A percentile compares a stretch with the other conserved stretches of the same genome.
Evolutionary conservation across 768 basidiomycete genomes (phyloP).

Genomic region (Cubamyces lactineus): DNA sequence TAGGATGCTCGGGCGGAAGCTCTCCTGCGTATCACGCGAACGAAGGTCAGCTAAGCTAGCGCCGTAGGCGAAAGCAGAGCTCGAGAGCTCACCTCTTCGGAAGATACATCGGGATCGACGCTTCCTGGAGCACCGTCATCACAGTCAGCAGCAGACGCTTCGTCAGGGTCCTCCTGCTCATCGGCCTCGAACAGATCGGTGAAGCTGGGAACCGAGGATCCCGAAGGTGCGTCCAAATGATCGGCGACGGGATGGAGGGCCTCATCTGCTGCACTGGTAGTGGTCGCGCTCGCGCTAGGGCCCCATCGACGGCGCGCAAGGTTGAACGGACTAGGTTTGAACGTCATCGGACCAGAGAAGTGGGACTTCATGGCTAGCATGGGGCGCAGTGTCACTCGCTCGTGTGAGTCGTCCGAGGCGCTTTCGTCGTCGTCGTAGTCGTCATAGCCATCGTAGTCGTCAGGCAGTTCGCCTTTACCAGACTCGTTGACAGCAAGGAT

Average conservation of each 20-base stretch:
- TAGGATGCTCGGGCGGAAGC: conserved; percentile 25
- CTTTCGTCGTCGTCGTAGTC: conserved; percentile 22
- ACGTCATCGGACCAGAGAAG: conserved; percentile 17
- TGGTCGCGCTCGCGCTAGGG: conserved; percentile 8
- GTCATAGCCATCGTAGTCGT: conserved; percentile 21
- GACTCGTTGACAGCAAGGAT: conserved; percentile 7
- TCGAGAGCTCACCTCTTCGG: conserved; percentile 25
- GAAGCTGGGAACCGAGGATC: conserved; percentile 15
- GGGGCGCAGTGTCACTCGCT: conserved; percentile 6
- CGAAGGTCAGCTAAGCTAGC: conserved; percentile 14
- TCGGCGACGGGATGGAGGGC: conserved; percentile 8
- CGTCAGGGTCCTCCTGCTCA: conserved; percentile 13
- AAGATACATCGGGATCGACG: conserved; percentile 22
- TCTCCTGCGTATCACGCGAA: conserved; percentile 13
- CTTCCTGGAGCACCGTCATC: conserved; percentile 12
- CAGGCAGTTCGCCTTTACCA: neutral
- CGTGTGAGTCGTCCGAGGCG: conserved; percentile 17
- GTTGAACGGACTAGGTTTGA: conserved; percentile 34
- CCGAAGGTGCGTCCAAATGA: conserved; percentile 6
- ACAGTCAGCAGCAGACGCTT: neutral
- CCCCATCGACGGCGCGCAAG: conserved; percentile 34
- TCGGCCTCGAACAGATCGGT: conserved; percentile 23
- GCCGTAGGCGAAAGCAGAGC: conserved; percentile 15
- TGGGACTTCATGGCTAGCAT: conserved; percentile 10
- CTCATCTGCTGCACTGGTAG: neutral